A percentile compares a stretch with the other conserved stretches of the same genome.
Conservation (phyloP, 371 early-diverging fungal species). For the Quaeritorhiza haematococci region DNA sequence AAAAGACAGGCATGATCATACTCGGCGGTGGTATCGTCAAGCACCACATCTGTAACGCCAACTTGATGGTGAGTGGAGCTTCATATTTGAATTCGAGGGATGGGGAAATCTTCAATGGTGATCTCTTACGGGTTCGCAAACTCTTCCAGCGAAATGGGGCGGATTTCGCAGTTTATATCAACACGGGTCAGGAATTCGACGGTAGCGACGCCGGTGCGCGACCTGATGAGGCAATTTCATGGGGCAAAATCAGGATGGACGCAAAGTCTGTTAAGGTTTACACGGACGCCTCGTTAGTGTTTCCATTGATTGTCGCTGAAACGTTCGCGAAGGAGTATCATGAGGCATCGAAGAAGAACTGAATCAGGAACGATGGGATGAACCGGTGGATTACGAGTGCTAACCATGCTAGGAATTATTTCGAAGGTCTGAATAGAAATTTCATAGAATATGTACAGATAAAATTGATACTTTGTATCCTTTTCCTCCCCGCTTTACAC, state of each 20-base stretch:
- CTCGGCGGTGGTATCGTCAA: conserved; percentile 98
- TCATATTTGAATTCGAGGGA: neutral
- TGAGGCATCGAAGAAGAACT: neutral
- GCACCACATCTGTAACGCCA: conserved; percentile 99
- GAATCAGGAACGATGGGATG: no score
- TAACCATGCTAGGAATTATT: no score
- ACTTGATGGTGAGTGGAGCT: conserved; percentile 75
- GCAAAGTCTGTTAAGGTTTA: conserved; percentile 92
- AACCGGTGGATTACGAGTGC: no score
- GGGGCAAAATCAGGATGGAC: conserved; percentile 96
- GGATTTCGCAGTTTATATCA: conserved; percentile 97
- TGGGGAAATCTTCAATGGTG: neutral
- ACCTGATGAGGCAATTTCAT: conserved; percentile 98
- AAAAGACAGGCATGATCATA: conserved; percentile 96
- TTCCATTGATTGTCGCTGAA: conserved; percentile 91
- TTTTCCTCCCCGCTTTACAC: no score
- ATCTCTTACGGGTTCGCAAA: neutral
- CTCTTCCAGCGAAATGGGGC: conserved; percentile 88
- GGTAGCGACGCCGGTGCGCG: conserved; percentile 99
- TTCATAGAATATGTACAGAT: no score
- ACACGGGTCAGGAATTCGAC: conserved; percentile 98
- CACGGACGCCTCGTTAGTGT: conserved; percentile 94
- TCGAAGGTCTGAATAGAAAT: no score
- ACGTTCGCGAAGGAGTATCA: conserved; percentile 67
- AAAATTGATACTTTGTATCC: no score